Conservation (phyloP, 805 yeast genomes). For the Scheffersomyces coipomensis region DNA sequence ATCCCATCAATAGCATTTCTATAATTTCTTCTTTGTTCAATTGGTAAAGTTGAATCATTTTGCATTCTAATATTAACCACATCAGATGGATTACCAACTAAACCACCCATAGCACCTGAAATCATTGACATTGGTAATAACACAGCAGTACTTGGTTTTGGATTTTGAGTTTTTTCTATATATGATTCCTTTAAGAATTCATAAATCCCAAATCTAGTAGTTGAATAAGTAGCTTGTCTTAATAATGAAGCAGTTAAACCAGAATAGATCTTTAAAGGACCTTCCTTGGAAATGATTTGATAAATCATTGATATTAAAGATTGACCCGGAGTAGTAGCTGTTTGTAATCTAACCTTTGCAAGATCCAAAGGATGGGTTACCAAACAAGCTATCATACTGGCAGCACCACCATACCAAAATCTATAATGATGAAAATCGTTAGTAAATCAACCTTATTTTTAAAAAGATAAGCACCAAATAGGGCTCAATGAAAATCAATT, state of each 20-base stretch:
- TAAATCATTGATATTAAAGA: conserved; percentile 60
- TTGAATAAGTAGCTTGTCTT: conserved; percentile 86
- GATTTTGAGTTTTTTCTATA: conserved; percentile 36
- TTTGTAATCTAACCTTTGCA: conserved; percentile 84
- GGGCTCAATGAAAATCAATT: neutral
- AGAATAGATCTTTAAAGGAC: conserved; percentile 66
- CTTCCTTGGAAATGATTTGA: conserved; percentile 62
- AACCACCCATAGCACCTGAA: conserved; percentile 82
- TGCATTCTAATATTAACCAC: conserved; percentile 90
- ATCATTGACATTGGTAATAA: conserved; percentile 78
- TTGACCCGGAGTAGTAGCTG: conserved; percentile 68
- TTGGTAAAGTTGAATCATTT: conserved; percentile 72
- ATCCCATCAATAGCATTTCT: conserved; percentile 78
- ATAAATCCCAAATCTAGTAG: conserved; percentile 84
- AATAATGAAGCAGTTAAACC: conserved; percentile 80
- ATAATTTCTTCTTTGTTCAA: conserved; percentile 67
- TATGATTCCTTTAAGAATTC: conserved; percentile 64
- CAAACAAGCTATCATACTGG: conserved; percentile 64
- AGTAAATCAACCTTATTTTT: neutral
- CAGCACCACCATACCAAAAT: conserved; percentile 69
- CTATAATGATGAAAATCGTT: neutral
- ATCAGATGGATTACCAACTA: conserved; percentile 87
- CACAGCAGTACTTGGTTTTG: conserved; percentile 54
- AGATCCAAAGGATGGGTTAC: conserved; percentile 82
- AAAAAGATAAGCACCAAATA: neutral